Evolutionary conservation across 2,329 filamentous ascomycete species (phyloP), one percentile per base, ranked within the genome.

Genomic region (Ploettnerulaceae sp.): DNA sequence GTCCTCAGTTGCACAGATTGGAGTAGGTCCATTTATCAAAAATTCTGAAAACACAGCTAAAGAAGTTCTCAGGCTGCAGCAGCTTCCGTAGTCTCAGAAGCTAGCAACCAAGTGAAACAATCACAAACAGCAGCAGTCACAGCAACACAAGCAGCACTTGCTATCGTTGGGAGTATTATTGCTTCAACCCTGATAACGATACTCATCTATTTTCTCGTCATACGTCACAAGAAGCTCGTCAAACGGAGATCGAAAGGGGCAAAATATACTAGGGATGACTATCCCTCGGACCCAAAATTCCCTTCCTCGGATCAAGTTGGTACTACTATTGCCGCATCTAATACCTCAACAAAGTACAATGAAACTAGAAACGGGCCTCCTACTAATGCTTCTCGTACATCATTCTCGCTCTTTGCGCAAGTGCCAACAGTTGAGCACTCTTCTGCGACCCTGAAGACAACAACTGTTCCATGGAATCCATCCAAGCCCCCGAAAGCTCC

Each of bases 111-210:
- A 38, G 54, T 49, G 11, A 39, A 28, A 14, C 45, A 49, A 7
- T 60, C 68, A 0, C 67, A 69, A 41, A 66, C 61, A 14, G 57
- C 66, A 3, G 67, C 68, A 3, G 62, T 71, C 2, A 69, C 68
- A 2, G 66, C 66, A 12, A 70, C 68, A 0, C 67, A 71, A 57
- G 64, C 64, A 0, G 68, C 69, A 0, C 49, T 71, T 4, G 69
- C 67, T 7, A 65, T 72, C 14, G 66, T 71, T 3, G 69, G 65
- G 11, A 67, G 66, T 37, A 66, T 71, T 25, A 58, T 71, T 39
- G 69, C 65, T n/a, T 67, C 67, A 2, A 64, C 67, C 1, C 55
- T 72, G 15, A 57, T 72, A 24, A 69, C 66, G 0, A 64, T 69
- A 3, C 39, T 65, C 2, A 59, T 61, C 20, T 67, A 68, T 48